A percentile compares a stretch with the other conserved stretches of the same genome.
Conservation (phyloP, 176 grass and related monocot species). For the Carex scoparia region DNA sequence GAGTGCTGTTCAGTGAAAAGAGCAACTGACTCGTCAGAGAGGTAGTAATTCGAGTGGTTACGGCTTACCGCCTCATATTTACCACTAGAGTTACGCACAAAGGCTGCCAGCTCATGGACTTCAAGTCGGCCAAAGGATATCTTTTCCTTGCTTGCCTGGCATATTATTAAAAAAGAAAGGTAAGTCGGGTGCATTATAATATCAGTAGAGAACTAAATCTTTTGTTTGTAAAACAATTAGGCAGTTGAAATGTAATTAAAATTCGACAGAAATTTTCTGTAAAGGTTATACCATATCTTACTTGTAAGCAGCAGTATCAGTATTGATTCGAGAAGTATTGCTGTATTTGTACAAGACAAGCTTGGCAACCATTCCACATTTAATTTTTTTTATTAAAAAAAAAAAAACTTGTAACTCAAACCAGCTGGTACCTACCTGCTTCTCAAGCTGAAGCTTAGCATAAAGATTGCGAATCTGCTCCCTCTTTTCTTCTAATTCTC, state of each 20-base stretch:
- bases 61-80: conserved; percentile 82
- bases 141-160: conserved; percentile 87
- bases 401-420: background rate
- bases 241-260: background rate
- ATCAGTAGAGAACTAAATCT: background rate
- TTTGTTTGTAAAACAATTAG: background rate
- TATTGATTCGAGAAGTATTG: background rate
- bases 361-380: background rate
- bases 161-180: background rate
- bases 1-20: conserved; percentile 72
- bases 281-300: conserved; percentile 9
- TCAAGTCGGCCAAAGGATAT: conserved; percentile 83
- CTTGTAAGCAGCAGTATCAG: background rate
- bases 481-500: conserved; percentile 80
- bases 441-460: conserved; percentile 74
- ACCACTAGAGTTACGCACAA: conserved; percentile 55
- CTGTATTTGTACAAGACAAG: background rate
- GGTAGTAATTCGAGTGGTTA: conserved; percentile 71
- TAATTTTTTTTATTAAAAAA: background rate
- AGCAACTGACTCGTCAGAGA: conserved; percentile 86
- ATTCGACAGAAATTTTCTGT: background rate
- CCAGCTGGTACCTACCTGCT: conserved; percentile 57
- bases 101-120: conserved; percentile 72
- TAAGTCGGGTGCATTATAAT: background rate
- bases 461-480: conserved; percentile 56